Percentiles rank a stretch among this genome's conserved stretches.
These are phyloP conservation scores for Didymosphaeria variabile DNA, from an alignment of 2,329 filamentous ascomycete species.

Conservation along the genomic window DNA sequence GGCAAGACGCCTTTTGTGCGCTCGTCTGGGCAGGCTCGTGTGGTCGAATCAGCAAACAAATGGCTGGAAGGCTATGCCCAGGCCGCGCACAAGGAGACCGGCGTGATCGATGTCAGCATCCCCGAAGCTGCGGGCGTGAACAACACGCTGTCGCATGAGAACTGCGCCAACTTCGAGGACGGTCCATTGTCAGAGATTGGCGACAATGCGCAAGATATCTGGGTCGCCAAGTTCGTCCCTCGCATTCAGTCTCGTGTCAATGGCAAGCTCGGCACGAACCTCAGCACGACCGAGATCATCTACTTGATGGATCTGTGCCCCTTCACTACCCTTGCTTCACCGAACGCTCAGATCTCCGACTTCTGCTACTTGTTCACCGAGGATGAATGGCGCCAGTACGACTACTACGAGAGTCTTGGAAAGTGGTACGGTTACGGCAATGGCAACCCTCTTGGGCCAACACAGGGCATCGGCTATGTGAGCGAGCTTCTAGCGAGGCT, in stretches of 20 bases:
- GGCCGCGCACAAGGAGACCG: conserved; percentile 54
- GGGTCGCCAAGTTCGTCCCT: conserved; percentile 70
- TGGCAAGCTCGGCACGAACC: conserved; percentile 71
- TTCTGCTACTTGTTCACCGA: conserved; percentile 81
- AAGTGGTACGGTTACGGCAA: conserved; percentile 86
- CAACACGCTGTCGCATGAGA: conserved; percentile 81
- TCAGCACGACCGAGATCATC: conserved; percentile 70
- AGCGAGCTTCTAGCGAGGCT: conserved; percentile 88
- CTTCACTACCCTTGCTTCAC: conserved; percentile 75
- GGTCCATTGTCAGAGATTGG: conserved; percentile 62
- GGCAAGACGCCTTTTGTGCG: conserved; percentile 73
- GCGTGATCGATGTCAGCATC: conserved; percentile 66
- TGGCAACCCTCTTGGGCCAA: conserved; percentile 80
- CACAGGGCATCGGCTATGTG: conserved; percentile 85
- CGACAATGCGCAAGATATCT: conserved; percentile 63
- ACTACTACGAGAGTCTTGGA: conserved; percentile 80
- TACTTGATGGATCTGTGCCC: conserved; percentile 89
- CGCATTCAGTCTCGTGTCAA: conserved; percentile 76
- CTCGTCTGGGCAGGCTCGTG: conserved; percentile 73
- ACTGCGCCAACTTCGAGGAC: conserved; percentile 75
- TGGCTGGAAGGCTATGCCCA: conserved; percentile 79
- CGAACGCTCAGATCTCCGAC: conserved; percentile 64
- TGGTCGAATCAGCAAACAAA: conserved; percentile 76
- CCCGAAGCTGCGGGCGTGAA: conserved; percentile 73
- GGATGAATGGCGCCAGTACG: conserved; percentile 79